Conservation (phyloP, 768 basidiomycete species). For the Termitomyces sp. region DNA sequence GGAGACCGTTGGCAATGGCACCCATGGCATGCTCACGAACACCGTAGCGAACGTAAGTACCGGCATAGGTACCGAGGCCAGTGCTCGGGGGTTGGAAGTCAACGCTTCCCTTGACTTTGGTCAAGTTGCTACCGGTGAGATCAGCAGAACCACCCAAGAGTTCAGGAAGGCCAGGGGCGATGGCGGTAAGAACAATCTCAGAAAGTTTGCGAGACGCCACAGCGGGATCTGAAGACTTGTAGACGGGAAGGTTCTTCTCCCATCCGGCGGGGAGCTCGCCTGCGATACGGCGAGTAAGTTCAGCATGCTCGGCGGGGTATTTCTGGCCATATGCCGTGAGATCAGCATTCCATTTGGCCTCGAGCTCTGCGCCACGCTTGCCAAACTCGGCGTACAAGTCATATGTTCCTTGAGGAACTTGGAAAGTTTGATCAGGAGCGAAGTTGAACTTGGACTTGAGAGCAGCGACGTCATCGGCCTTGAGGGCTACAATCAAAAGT, state of each 20-base stretch:
- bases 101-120: slow-evolving; percentile 75
- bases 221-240: slow-evolving; percentile 79
- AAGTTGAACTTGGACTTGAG: slow-evolving; percentile 86
- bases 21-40: slow-evolving; percentile 98
- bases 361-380: slow-evolving; percentile 68
- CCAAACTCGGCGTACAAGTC: slow-evolving; percentile 64
- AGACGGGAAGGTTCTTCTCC: slow-evolving; percentile 83
- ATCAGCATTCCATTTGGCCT: slow-evolving; percentile 70
- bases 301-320: slow-evolving; percentile 82
- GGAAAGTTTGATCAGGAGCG: slow-evolving; percentile 72
- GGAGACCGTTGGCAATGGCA: slow-evolving; percentile 88
- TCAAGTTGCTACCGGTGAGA: slow-evolving; percentile 89
- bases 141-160: slow-evolving; percentile 88
- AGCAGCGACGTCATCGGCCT: slow-evolving; percentile 83
- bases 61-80: slow-evolving; percentile 77
- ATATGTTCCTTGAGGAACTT: slow-evolving; percentile 72
- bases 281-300: slow-evolving; percentile 80
- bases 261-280: slow-evolving; percentile 83
- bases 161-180: slow-evolving; percentile 77
- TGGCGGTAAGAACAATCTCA: slow-evolving; percentile 79
- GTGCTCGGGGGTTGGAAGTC: slow-evolving; percentile 94
- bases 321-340: slow-evolving; percentile 68
- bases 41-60: slow-evolving; percentile 93
- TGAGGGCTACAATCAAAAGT: slow-evolving; percentile 57
- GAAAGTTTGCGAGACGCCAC: slow-evolving; percentile 92